phyloP scores from a whole-genome alignment of 208 protist genomes.

The Spongospora subterranea region DNA sequence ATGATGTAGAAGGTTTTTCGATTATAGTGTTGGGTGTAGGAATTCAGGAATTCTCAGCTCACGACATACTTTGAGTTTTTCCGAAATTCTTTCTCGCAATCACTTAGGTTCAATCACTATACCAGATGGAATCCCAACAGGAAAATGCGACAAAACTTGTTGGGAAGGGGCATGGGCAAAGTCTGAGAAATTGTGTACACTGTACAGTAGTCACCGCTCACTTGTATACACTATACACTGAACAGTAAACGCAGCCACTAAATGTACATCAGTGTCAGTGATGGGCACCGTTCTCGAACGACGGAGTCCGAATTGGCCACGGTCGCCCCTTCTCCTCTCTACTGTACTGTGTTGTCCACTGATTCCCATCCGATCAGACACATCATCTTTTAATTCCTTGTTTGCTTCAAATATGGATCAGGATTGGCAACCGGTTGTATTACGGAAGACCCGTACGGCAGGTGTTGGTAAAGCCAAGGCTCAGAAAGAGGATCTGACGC shows the following conservation, averaged over 20 bases:
- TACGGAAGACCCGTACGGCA: not conserved
- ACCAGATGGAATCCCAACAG: too few species aligned
- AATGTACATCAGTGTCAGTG: not conserved
- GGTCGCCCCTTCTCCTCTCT: not conserved
- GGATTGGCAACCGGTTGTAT: slow-evolving; percentile 26
- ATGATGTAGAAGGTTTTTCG: too few species aligned
- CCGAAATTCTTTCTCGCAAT: too few species aligned
- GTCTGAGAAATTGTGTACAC: too few species aligned
- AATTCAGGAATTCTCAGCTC: too few species aligned
- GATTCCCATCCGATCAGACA: not conserved
- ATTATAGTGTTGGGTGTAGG: not conserved
- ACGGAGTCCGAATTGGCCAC: not conserved
- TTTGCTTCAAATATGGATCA: slow-evolving; percentile 13
- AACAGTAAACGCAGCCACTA: too few species aligned
- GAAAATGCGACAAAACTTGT: too few species aligned
- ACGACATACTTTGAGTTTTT: too few species aligned
- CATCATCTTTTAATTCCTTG: not conserved
- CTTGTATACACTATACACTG: too few species aligned
- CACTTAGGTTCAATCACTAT: too few species aligned
- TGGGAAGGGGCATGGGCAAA: too few species aligned
- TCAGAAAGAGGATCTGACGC: not conserved
- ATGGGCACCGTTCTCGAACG: not conserved
- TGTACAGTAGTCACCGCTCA: too few species aligned
- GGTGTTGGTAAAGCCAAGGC: not conserved
- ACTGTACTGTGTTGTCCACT: not conserved